A percentile compares a stretch with the other conserved stretches of the same genome.
These are phyloP conservation scores for Lycium barbarum DNA, from an alignment of 257 asterid genomes.

Conservation along the genomic window DNA sequence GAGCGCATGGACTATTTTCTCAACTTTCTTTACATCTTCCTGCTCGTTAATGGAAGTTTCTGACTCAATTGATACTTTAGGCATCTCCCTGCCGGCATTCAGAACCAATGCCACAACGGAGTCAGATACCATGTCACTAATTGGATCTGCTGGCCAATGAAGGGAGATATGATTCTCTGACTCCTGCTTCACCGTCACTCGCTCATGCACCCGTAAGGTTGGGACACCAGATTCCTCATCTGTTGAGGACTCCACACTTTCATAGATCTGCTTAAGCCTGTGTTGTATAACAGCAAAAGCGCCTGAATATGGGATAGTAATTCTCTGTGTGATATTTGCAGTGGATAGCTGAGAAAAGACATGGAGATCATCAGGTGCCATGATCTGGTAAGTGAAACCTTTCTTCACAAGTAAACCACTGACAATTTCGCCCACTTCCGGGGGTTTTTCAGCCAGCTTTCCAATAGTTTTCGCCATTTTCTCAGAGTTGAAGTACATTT, in stretches of 20 bases:
- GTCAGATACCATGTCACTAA: conserved; percentile 93
- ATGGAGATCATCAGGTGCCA: conserved; percentile 93
- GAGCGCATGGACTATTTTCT: conserved; percentile 78
- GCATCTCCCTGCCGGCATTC: conserved; percentile 75
- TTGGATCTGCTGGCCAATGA: conserved; percentile 92
- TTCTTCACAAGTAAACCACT: conserved; percentile 90
- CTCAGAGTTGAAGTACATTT: conserved; percentile 91
- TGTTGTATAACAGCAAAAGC: conserved; percentile 85
- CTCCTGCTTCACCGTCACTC: conserved; percentile 82
- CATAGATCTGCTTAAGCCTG: conserved; percentile 85
- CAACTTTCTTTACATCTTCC: conserved; percentile 68
- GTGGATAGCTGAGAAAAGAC: conserved; percentile 87
- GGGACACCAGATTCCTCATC: conserved; percentile 87
- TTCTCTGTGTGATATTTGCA: conserved; percentile 75
- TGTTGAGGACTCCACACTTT: conserved; percentile 70
- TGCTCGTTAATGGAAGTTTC: conserved; percentile 53
- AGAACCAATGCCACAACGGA: conserved; percentile 80
- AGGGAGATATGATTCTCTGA: conserved; percentile 81
- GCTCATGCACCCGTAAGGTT: conserved; percentile 66
- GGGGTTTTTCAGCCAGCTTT: conserved; percentile 71
- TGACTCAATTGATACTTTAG: conserved; percentile 65
- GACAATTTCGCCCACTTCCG: conserved; percentile 74
- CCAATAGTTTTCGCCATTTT: conserved; percentile 89
- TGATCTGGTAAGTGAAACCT: conserved; percentile 93
- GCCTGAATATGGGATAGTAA: conserved; percentile 90